A percentile compares a stretch with the other conserved stretches of the same genome.
These are phyloP conservation scores for Myxozyma melibiosi DNA, from an alignment of 805 yeast species.

Conservation along the genomic window DNA sequence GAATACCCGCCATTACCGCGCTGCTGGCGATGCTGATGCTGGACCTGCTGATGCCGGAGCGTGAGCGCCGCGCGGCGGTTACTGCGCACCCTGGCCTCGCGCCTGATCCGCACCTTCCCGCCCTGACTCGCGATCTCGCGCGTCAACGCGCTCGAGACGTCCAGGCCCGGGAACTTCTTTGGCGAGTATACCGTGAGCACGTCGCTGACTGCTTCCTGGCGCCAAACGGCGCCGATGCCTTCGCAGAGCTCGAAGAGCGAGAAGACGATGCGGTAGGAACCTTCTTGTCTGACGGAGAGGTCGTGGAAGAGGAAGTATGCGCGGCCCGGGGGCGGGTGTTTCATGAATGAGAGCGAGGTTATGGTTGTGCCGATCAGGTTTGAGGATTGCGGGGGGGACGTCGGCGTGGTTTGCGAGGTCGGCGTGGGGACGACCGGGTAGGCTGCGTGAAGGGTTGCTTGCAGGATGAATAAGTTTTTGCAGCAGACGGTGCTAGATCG, in stretches of 20 bases:
- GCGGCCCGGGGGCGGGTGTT: constrained; percentile 38
- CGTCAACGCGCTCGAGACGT: constrained; percentile 39
- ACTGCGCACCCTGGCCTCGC: constrained; percentile 35
- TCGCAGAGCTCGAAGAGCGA: constrained; percentile 38
- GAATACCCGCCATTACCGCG: no score
- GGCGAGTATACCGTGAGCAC: constrained; percentile 41
- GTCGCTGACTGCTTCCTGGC: constrained; percentile 34
- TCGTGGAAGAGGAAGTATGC: constrained; percentile 41
- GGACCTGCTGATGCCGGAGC: constrained; percentile 12
- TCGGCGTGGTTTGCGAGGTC: constrained; percentile 3
- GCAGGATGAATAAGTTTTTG: constrained; percentile 37
- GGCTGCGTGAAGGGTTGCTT: constrained; percentile 27
- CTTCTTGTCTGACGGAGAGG: constrained; percentile 42
- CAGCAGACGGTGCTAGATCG: constrained; percentile 21
- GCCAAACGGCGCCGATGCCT: constrained; percentile 27
- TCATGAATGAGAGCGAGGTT: constrained; percentile 29
- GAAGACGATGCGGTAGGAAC: constrained; percentile 39
- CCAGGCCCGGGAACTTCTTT: constrained; percentile 43
- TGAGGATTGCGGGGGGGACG: constrained; percentile 24
- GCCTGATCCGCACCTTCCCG: constrained; percentile 39
- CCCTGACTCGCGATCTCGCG: constrained; percentile 41
- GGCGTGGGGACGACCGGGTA: not conserved
- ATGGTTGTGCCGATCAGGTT: constrained; percentile 30
- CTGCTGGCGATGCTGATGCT: constrained; percentile 12
- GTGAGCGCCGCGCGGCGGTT: not conserved